These are phyloP conservation scores for Penicillium sp. DNA, from an alignment of 2,329 filamentous ascomycete genomes.

Conservation along the genomic window DNA sequence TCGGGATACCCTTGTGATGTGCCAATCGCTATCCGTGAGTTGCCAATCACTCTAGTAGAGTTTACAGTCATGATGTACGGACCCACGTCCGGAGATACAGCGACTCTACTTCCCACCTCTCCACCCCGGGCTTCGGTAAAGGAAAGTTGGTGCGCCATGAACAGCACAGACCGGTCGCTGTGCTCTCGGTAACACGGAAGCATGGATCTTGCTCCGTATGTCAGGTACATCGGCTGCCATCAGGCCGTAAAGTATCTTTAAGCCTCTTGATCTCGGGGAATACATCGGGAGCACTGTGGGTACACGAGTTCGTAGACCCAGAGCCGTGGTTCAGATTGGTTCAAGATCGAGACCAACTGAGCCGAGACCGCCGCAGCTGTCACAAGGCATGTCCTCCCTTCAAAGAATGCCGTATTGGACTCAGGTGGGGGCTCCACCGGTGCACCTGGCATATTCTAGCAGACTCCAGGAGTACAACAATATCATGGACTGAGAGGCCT, in stretches of 20 bases:
- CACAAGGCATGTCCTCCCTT: not conserved
- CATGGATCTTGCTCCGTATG: conserved; percentile 2
- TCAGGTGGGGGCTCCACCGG: too few relatives aligned
- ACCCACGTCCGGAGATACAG: not conserved
- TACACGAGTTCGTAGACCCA: too few relatives aligned
- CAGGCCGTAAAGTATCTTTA: conserved; percentile 2
- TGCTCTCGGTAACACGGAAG: not conserved
- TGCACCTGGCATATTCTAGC: too few relatives aligned
- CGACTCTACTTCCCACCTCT: not conserved
- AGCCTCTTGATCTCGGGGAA: conserved; percentile 7
- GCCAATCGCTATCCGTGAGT: not conserved
- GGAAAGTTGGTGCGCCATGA: not conserved
- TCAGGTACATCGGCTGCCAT: conserved; percentile 6
- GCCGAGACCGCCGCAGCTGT: too few relatives aligned
- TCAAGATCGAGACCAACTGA: too few relatives aligned
- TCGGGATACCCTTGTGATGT: not conserved
- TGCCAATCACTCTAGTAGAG: not conserved
- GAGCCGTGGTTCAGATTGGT: too few relatives aligned
- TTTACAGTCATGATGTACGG: not conserved
- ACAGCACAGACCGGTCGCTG: conserved; percentile 1
- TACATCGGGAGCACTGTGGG: conserved; percentile 43
- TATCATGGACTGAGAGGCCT: too few relatives aligned
- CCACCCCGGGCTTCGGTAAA: not conserved
- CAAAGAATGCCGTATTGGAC: not conserved
- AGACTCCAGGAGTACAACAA: too few relatives aligned